Evolutionary conservation across 2,329 filamentous ascomycete genomes (phyloP).

Genomic region (Chaetothyriales sp.): DNA sequence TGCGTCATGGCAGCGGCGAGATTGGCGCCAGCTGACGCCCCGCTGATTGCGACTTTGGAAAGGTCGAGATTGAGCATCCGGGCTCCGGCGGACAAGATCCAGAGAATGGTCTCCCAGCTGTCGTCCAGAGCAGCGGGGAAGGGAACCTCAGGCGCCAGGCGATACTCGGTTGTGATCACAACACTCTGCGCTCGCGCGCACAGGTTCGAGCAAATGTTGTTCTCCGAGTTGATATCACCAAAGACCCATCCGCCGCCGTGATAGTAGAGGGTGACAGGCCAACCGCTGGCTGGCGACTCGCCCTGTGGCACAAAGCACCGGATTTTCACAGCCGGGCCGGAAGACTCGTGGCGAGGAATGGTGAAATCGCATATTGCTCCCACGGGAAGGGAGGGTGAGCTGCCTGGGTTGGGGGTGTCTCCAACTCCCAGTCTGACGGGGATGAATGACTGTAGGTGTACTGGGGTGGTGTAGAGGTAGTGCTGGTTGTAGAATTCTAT

Average conservation of each 20-base stretch:
- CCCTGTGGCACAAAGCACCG: slow-evolving; percentile 37
- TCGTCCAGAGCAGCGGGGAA: slow-evolving; percentile 44
- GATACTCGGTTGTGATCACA: slow-evolving; percentile 41
- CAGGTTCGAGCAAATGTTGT: slow-evolving; percentile 40
- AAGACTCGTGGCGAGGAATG: slow-evolving; percentile 29
- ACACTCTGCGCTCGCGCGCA: slow-evolving; percentile 36
- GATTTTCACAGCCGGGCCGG: slow-evolving; percentile 34
- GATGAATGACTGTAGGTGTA: slow-evolving; percentile 39
- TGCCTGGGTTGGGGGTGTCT: slow-evolving; percentile 38
- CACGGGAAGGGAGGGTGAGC: slow-evolving; percentile 35
- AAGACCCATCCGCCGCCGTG: slow-evolving; percentile 47
- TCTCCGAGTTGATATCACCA: slow-evolving; percentile 44
- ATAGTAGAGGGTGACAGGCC: slow-evolving; percentile 42
- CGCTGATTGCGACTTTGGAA: slow-evolving; percentile 33
- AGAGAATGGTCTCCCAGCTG: slow-evolving; percentile 41
- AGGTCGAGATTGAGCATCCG: slow-evolving; percentile 26
- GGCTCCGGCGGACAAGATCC: slow-evolving; percentile 20
- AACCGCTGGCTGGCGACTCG: slow-evolving; percentile 30
- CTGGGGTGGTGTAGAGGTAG: slow-evolving; percentile 37
- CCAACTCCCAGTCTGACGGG: slow-evolving; percentile 36
- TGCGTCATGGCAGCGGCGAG: slow-evolving; percentile 40
- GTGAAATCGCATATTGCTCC: slow-evolving; percentile 32
- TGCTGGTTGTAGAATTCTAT: slow-evolving; percentile 38
- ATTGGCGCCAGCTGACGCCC: slow-evolving; percentile 39
- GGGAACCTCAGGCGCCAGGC: slow-evolving; percentile 42